Conservation (phyloP, 306 rosid genomes). For the Rosa multiflora region DNA sequence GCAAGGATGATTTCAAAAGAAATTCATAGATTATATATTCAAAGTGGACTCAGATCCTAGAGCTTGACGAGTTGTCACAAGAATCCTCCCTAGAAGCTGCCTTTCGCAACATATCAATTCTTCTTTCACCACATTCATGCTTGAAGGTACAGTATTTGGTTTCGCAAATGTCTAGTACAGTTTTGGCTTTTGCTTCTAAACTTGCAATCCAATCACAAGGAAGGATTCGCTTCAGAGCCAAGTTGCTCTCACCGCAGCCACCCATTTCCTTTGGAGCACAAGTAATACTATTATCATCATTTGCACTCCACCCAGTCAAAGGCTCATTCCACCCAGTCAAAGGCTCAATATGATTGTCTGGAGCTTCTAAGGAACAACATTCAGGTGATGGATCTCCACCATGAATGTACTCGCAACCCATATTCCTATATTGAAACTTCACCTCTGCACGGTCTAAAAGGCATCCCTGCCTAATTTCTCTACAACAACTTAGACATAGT, state of each 20-base stretch:
- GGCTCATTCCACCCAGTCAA: conserved; percentile 45
- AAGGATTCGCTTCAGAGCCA: conserved; percentile 66
- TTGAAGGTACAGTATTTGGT: conserved; percentile 22
- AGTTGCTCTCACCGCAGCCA: conserved; percentile 54
- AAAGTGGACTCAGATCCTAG: no score
- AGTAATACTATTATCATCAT: conserved; percentile 46
- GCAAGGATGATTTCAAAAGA: neutral
- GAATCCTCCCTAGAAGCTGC: conserved; percentile 51
- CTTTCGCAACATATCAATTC: conserved; percentile 31
- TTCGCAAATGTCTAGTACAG: conserved; percentile 25
- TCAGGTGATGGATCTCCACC: conserved; percentile 61
- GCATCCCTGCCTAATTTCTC: conserved; percentile 58
- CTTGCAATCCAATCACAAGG: conserved; percentile 57
- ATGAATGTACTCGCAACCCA: conserved; percentile 74
- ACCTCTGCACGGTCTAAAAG: conserved; percentile 43
- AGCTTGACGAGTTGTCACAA: conserved; percentile 46
- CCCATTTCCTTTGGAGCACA: conserved; percentile 68
- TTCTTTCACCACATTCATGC: conserved; percentile 27
- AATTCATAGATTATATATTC: neutral
- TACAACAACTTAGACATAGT: conserved; percentile 73
- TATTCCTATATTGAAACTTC: conserved; percentile 57
- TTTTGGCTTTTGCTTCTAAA: conserved; percentile 51
- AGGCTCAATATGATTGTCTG: conserved; percentile 30
- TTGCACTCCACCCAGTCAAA: conserved; percentile 45
- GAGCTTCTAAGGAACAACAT: conserved; percentile 29